Conservation (phyloP, 2,329 filamentous ascomycete genomes). For the Calycina marina region DNA sequence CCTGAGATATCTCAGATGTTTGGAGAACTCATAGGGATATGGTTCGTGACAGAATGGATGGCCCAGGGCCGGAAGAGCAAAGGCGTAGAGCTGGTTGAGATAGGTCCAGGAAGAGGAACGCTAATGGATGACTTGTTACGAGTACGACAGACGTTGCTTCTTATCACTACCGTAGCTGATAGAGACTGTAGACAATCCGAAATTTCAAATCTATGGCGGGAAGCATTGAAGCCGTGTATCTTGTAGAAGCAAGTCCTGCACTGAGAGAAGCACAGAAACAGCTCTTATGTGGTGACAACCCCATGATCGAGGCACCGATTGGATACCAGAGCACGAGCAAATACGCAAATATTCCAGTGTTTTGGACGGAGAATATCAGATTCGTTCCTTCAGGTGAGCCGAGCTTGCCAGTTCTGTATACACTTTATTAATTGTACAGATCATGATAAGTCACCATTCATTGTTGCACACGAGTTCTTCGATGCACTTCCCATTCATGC, state of each 20-base stretch:
- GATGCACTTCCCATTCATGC: conserved; percentile 93
- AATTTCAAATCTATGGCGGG: conserved; percentile 67
- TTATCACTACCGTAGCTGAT: conserved; percentile 4
- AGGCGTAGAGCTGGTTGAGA: conserved; percentile 80
- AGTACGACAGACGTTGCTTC: conserved; percentile 33
- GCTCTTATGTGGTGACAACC: conserved; percentile 62
- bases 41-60: conserved; percentile 95
- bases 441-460: conserved; percentile 66
- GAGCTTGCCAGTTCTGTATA: background rate
- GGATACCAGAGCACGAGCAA: conserved; percentile 66
- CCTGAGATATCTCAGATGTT: conserved; percentile 97
- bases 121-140: conserved; percentile 94
- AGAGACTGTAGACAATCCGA: conserved; percentile 52
- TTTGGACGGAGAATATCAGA: conserved; percentile 62
- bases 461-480: conserved; percentile 96
- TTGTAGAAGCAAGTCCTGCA: conserved; percentile 83
- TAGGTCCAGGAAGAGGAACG: conserved; percentile 86
- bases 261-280: conserved; percentile 65
- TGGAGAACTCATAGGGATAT: conserved; percentile 84
- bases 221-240: conserved; percentile 74
- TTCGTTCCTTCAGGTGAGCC: conserved; percentile 11
- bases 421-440: conserved; percentile 26
- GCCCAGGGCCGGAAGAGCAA: conserved; percentile 61
- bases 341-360: conserved; percentile 57
- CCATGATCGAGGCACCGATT: conserved; percentile 54